Percentiles rank a stretch among this genome's conserved stretches.
phyloP scores from a whole-genome alignment of 352 stramenopile genomes.

The Phytophthora lateralis region DNA sequence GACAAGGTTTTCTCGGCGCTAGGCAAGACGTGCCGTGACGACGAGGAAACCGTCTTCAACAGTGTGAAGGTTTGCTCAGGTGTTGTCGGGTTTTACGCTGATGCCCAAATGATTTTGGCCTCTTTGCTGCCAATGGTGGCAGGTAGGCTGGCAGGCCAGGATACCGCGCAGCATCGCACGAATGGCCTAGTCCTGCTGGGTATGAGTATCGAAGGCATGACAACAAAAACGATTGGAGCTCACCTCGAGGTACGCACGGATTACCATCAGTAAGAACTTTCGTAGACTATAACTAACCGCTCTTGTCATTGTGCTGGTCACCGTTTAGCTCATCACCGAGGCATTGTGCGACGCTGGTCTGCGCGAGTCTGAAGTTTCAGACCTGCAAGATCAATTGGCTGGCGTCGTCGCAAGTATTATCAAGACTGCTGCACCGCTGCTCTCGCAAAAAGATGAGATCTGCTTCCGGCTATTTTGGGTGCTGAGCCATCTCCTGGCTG shows the following conservation, averaged over 20 bases:
- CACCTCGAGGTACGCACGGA: slow-evolving; percentile 59
- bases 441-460: slow-evolving; percentile 51
- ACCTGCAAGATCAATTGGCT: slow-evolving; percentile 75
- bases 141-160: slow-evolving; percentile 67
- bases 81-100: slow-evolving; percentile 72
- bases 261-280: neutral
- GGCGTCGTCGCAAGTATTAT: slow-evolving; percentile 68
- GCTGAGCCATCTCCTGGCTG: slow-evolving; percentile 73
- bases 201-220: slow-evolving; percentile 87
- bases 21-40: slow-evolving; percentile 76
- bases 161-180: slow-evolving; percentile 79
- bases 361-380: slow-evolving; percentile 69
- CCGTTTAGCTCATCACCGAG: slow-evolving; percentile 63
- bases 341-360: slow-evolving; percentile 71
- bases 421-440: slow-evolving; percentile 48
- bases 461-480: slow-evolving; percentile 85
- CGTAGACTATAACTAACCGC: neutral
- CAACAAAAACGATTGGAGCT: slow-evolving; percentile 50
- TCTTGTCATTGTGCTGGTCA: slow-evolving; percentile 1
- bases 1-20: slow-evolving; percentile 78
- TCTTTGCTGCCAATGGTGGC: slow-evolving; percentile 77
- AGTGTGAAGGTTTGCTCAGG: slow-evolving; percentile 67
- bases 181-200: slow-evolving; percentile 78
- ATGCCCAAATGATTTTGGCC: slow-evolving; percentile 75
- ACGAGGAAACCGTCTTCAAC: slow-evolving; percentile 65